A percentile compares a stretch with the other conserved stretches of the same genome.
Conservation (phyloP, 768 basidiomycete species). For the Panellus pusillus region DNA sequence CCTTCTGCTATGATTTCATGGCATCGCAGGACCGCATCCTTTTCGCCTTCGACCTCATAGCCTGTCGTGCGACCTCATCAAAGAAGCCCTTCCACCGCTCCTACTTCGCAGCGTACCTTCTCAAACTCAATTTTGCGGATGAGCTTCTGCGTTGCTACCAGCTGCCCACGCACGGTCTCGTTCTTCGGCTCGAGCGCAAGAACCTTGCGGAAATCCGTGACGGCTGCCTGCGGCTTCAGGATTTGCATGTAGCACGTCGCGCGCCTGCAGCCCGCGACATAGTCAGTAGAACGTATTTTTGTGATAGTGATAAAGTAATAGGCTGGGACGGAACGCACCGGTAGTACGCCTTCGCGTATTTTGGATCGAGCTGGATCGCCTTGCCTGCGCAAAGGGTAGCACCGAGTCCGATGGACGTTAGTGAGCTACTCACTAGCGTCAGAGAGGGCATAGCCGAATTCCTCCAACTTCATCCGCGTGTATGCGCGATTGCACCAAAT, state of each 20-base stretch:
- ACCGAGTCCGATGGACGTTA: not conserved
- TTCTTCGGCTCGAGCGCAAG: constrained; percentile 85
- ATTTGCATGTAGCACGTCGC: constrained; percentile 91
- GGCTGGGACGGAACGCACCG: constrained; percentile 44
- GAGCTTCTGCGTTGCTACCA: constrained; percentile 88
- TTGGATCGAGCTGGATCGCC: constrained; percentile 85
- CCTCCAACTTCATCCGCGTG: constrained; percentile 87
- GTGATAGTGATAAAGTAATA: no score
- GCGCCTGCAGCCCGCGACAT: constrained; percentile 48
- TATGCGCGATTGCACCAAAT: constrained; percentile 95
- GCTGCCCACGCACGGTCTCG: constrained; percentile 72
- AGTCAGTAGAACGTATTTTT: not conserved
- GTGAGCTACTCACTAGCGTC: constrained; percentile 71
- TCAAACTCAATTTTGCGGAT: constrained; percentile 89
- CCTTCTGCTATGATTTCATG: constrained; percentile 78
- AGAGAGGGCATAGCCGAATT: constrained; percentile 87
- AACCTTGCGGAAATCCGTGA: constrained; percentile 86
- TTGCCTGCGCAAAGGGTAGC: constrained; percentile 49
- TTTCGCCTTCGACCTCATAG: constrained; percentile 93
- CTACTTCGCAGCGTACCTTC: constrained; percentile 53
- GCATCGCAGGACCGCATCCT: constrained; percentile 73
- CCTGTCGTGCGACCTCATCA: constrained; percentile 42
- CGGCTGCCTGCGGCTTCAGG: constrained; percentile 81
- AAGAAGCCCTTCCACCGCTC: not conserved
- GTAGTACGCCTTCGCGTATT: constrained; percentile 89